Evolutionary conservation across 73 alveolate species (phyloP).

Genomic region (Blepharisma stoltei): DNA sequence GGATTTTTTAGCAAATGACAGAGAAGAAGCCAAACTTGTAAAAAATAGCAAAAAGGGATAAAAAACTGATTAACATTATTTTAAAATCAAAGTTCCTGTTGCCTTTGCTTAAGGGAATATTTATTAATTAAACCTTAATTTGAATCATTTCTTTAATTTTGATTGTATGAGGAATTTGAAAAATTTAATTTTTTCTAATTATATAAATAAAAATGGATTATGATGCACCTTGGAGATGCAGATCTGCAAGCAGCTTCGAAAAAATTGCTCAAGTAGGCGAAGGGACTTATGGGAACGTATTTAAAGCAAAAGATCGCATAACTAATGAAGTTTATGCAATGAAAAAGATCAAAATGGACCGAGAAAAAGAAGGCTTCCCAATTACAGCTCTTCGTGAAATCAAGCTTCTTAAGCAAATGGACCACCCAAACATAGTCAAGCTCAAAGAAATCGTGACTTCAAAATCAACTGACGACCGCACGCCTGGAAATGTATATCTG

Average conservation of each 20-base stretch:
- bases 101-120: too few species aligned
- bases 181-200: too few species aligned
- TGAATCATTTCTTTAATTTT: too few species aligned
- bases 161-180: too few species aligned
- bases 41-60: too few species aligned
- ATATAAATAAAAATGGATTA: background rate
- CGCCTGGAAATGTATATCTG: conserved; percentile 85
- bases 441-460: conserved; percentile 86
- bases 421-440: conserved; percentile 87
- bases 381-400: conserved; percentile 96
- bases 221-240: conserved; percentile 32
- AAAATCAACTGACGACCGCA: conserved; percentile 66
- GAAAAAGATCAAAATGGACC: conserved; percentile 78
- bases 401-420: conserved; percentile 77
- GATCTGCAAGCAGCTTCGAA: conserved; percentile 52
- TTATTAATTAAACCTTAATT: too few species aligned
- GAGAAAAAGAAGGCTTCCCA: conserved; percentile 97
- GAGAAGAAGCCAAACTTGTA: too few species aligned
- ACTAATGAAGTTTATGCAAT: conserved; percentile 80
- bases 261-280: conserved; percentile 68
- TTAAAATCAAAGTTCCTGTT: too few species aligned
- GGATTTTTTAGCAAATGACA: too few species aligned
- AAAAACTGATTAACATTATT: too few species aligned
- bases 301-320: conserved; percentile 74
- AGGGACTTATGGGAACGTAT: conserved; percentile 95